Evolutionary conservation across 257 asterid species (phyloP).

Genomic region (Solanum lycopersicoides): DNA sequence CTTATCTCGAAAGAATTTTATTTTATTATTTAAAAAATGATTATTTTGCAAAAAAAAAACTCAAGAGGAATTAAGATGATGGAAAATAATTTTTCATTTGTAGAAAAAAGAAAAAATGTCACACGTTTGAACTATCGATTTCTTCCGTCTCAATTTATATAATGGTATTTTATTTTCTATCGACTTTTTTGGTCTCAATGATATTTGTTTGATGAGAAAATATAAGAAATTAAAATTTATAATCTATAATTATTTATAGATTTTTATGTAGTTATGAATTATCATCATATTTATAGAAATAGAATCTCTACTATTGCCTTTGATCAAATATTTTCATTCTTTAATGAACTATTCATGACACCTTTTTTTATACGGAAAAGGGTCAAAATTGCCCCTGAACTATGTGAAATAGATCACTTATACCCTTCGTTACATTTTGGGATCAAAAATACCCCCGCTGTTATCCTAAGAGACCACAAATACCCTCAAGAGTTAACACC

Average conservation of each 20-base stretch:
- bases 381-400: too few relatives aligned
- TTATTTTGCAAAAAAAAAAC: neutral
- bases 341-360: neutral
- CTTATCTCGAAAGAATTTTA: neutral
- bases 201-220: neutral
- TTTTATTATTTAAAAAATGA: neutral
- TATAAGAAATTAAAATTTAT: neutral
- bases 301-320: neutral
- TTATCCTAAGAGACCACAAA: too few relatives aligned
- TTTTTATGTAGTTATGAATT: too few relatives aligned
- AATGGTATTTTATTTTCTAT: neutral
- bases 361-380: neutral
- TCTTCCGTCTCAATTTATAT: neutral
- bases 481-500: too few relatives aligned
- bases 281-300: neutral
- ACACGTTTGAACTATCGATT: neutral
- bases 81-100: neutral
- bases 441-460: too few relatives aligned
- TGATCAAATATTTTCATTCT: neutral
- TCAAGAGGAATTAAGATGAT: neutral
- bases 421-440: too few relatives aligned
- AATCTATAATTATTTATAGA: too few relatives aligned
- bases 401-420: too few relatives aligned
- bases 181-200: accelerated
- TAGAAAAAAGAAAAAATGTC: neutral